Percentiles rank a stretch among this genome's conserved stretches.
These are phyloP conservation scores for Sherardia arvensis DNA, from an alignment of 257 asterid species.

Conservation along the genomic window DNA sequence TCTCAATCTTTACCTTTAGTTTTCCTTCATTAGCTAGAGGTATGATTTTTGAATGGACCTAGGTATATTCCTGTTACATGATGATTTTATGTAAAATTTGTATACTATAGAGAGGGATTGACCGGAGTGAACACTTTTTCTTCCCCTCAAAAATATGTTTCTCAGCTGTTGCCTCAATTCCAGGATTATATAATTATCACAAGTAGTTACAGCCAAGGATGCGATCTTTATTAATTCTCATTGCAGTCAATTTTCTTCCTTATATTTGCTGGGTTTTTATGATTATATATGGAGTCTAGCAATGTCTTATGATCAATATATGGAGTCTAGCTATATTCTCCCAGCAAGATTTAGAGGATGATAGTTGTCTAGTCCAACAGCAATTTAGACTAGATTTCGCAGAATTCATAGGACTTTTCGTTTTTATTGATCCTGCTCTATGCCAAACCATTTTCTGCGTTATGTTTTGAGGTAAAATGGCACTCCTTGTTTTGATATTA, in stretches of 20 bases:
- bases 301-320: neutral
- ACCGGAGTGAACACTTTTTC: neutral
- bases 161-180: neutral
- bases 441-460: neutral
- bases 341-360: neutral
- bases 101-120: neutral
- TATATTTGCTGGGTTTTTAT: neutral
- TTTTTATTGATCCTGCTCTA: neutral
- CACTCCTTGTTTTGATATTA: neutral
- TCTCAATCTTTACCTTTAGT: neutral
- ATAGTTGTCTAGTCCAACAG: neutral
- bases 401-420: neutral
- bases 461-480: neutral
- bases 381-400: neutral
- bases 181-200: neutral
- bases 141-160: neutral
- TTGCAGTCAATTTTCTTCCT: neutral
- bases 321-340: neutral
- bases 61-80: neutral
- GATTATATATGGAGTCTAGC: neutral
- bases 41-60: neutral
- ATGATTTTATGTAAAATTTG: neutral
- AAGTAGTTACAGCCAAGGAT: neutral
- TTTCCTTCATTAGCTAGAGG: neutral
- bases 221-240: neutral